Conservation (phyloP, 2,329 filamentous ascomycete species). For the Ceratocystis huliohia region DNA sequence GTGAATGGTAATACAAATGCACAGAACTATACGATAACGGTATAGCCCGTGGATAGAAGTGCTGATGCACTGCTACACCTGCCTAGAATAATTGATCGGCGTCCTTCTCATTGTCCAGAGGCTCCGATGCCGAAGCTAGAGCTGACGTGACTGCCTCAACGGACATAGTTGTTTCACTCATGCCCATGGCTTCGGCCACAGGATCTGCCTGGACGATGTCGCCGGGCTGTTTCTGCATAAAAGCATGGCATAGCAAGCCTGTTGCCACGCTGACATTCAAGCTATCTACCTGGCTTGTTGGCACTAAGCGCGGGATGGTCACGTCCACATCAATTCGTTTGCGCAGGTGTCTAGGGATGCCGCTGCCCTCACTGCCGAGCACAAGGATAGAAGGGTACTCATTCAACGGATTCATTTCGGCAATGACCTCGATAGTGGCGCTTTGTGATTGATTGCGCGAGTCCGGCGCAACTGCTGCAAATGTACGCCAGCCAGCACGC, state of each 20-base stretch:
- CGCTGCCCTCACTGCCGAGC: slow-evolving; percentile 69
- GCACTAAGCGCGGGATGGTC: slow-evolving; percentile 48
- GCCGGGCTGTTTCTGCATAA: slow-evolving; percentile 28
- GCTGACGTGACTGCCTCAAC: slow-evolving; percentile 6
- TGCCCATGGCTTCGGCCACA: background rate
- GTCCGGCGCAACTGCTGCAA: slow-evolving; percentile 52
- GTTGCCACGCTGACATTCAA: slow-evolving; percentile 87
- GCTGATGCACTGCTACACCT: background rate
- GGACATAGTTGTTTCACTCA: background rate
- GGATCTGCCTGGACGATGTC: background rate
- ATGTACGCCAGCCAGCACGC: slow-evolving; percentile 67
- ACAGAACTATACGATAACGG: background rate
- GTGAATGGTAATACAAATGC: background rate
- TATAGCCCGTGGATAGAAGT: background rate
- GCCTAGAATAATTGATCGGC: background rate
- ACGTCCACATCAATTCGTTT: slow-evolving; percentile 52
- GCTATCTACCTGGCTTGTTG: slow-evolving; percentile 58
- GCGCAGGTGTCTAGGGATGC: slow-evolving; percentile 52
- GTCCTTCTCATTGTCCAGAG: background rate
- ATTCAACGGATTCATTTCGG: slow-evolving; percentile 38
- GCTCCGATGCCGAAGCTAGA: background rate
- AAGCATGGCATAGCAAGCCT: slow-evolving; percentile 59
- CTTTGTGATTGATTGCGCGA: slow-evolving; percentile 24
- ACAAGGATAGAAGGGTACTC: slow-evolving; percentile 62
- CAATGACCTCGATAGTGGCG: slow-evolving; percentile 25